Conservation (phyloP, 2,329 filamentous ascomycete species). For the Ascochyta rabiei region DNA sequence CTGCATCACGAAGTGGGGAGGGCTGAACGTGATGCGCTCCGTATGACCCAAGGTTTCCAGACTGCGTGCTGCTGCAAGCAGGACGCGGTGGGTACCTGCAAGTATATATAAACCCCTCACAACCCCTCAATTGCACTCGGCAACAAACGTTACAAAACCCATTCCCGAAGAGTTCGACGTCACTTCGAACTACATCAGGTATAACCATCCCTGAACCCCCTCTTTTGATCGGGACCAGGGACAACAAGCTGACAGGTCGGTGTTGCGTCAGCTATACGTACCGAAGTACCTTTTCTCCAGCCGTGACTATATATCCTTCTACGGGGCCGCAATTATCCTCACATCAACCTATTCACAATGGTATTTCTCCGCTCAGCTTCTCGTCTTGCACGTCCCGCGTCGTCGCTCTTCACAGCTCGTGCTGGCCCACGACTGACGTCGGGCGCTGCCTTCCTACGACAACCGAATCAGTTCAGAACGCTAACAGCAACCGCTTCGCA, state of each 20-base stretch:
- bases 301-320: slow-evolving; percentile 33
- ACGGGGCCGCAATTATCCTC: slow-evolving; percentile 25
- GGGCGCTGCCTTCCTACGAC: slow-evolving; percentile 52
- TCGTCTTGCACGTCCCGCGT: slow-evolving; percentile 62
- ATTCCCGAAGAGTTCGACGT: slow-evolving; percentile 23
- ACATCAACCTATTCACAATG: slow-evolving; percentile 51
- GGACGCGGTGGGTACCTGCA: slow-evolving; percentile 24
- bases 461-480: slow-evolving; percentile 62
- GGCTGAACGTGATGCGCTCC: slow-evolving; percentile 26
- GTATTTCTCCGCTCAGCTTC: slow-evolving; percentile 68
- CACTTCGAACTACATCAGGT: slow-evolving; percentile 34
- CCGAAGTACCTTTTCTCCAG: slow-evolving; percentile 20
- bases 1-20: slow-evolving; percentile 45
- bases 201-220: slow-evolving; percentile 30
- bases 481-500: slow-evolving; percentile 69
- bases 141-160: slow-evolving; percentile 19
- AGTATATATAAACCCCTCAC: slow-evolving; percentile 41
- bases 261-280: slow-evolving; percentile 38
- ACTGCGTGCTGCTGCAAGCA: slow-evolving; percentile 20
- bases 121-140: slow-evolving; percentile 27
- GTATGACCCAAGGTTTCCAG: slow-evolving; percentile 30
- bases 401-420: slow-evolving; percentile 57
- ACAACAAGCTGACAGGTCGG: slow-evolving; percentile 30
- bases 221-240: slow-evolving; percentile 15
- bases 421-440: slow-evolving; percentile 49